Base-by-base conservation (phyloP, 129 eudicot genomes). In the Heracleum sosnowskyi region DNA sequence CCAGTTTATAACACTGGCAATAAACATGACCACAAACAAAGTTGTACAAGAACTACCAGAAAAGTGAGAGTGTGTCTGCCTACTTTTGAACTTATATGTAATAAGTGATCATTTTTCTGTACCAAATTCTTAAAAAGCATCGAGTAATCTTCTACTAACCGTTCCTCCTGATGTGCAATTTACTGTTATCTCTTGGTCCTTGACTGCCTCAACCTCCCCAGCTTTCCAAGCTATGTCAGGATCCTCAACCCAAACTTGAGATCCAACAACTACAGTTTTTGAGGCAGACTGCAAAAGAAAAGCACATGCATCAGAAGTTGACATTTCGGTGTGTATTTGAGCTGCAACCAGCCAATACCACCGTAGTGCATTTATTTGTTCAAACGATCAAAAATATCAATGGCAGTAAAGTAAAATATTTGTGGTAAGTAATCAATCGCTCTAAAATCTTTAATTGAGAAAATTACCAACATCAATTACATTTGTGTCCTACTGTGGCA, bases 211-310 rank as follows among this genome's bases (percentile, higher is more conserved):
- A 81, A 93, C 91, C 57, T 84, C 93, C 72, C 97, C 98, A 81
- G 87, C 97, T 89, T 89, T 69, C 98, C 98, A 93, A 79, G 97
- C 91, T 83, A 72, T 91, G 33, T 85, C 97, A 44, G 82, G 75
- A 86, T 93, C 96, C 87, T 86, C 97, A 79, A 93, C 93, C 98
- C 98, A 93, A 31, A 93, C 97, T 72, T 83, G 98, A 79, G 98
- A 87, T 73, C 98, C 98, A 75, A 88, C 87, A 47, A 82, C 85
- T 76, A 87, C 76, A 79, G 79, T 85, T 45, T 74, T 51, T 29
- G 91, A 77, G 78, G 86, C 81, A 85, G 86, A 79, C 96, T 91
- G 87, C 86, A 88, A 44, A 37, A 80, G 18, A 60, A 36, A 13
- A 2, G n/a, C 68, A 60, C 34, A 60, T 60, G 33, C 16, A 60